A percentile compares a stretch with the other conserved stretches of the same genome.
Evolutionary conservation across 805 yeast genomes (phyloP).

Genomic region (Monosporozyma solicola): DNA sequence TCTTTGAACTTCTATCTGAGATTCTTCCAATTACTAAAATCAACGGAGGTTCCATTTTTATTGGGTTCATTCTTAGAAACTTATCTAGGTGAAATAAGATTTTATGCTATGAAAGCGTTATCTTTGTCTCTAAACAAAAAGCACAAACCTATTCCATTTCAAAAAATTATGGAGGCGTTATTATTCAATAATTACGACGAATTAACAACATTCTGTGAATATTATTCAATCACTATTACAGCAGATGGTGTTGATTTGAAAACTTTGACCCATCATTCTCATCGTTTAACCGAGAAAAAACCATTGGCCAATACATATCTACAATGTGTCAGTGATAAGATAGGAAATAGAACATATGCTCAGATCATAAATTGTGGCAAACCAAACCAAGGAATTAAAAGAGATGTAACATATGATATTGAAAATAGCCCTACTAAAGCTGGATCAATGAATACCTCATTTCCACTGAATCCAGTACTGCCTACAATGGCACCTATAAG

Average conservation of each 20-base stretch:
- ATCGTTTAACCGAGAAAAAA: slow-evolving; percentile 29
- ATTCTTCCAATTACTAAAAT: slow-evolving; percentile 52
- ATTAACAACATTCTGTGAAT: slow-evolving; percentile 46
- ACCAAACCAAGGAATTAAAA: slow-evolving; percentile 12
- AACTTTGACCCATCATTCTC: slow-evolving; percentile 33
- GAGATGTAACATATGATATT: not conserved
- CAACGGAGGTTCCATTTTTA: slow-evolving; percentile 51
- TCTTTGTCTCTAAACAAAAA: slow-evolving; percentile 58
- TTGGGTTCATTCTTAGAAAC: slow-evolving; percentile 69
- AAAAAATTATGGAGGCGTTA: slow-evolving; percentile 40
- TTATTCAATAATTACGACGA: slow-evolving; percentile 60
- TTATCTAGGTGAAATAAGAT: slow-evolving; percentile 70
- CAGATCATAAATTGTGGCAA: slow-evolving; percentile 35
- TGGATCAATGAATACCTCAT: not conserved
- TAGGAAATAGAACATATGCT: slow-evolving; percentile 24
- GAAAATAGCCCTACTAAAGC: not conserved
- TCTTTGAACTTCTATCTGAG: slow-evolving; percentile 50
- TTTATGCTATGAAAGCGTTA: slow-evolving; percentile 61
- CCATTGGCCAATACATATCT: slow-evolving; percentile 43
- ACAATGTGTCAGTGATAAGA: slow-evolving; percentile 33
- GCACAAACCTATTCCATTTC: slow-evolving; percentile 54
- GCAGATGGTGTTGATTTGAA: slow-evolving; percentile 39
- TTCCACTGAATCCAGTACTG: not conserved
- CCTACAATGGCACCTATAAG: not conserved
- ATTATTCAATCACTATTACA: slow-evolving; percentile 48